phyloP scores from a whole-genome alignment of 441 rosid genomes.

The Monsonia emarginata region DNA sequence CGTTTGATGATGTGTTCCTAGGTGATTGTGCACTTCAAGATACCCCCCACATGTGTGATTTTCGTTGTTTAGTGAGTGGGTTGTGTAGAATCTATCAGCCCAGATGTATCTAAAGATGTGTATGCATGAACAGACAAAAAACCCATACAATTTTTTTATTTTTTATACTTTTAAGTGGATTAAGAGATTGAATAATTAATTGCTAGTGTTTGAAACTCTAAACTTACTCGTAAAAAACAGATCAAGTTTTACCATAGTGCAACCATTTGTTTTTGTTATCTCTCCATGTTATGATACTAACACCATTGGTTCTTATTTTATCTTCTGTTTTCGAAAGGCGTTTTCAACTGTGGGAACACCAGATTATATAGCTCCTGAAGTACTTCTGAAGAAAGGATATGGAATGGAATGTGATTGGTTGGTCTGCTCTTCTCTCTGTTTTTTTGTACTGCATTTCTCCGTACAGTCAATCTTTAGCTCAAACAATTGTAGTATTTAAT shows the following conservation, averaged over 20 bases:
- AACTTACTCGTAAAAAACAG: too few species aligned
- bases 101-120: background rate
- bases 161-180: background rate
- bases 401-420: constrained; percentile 99
- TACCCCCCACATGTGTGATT: background rate
- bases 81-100: background rate
- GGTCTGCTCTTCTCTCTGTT: constrained; percentile 22
- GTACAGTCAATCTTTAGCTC: constrained; percentile 4
- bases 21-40: background rate
- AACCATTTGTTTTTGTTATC: background rate
- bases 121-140: background rate
- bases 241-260: background rate
- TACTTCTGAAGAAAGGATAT: constrained; percentile 91
- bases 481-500: constrained; percentile 6
- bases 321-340: constrained; percentile 42
- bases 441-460: background rate
- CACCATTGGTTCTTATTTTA: constrained; percentile 18
- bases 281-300: too few species aligned
- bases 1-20: background rate
- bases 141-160: background rate
- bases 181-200: too few species aligned
- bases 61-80: background rate
- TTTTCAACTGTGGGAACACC: constrained; percentile 99
- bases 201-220: background rate
- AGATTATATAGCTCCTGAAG: constrained; percentile 97